Base-by-base conservation (phyloP, 2,329 filamentous ascomycete genomes). In the Diaporthe humulicola region DNA sequence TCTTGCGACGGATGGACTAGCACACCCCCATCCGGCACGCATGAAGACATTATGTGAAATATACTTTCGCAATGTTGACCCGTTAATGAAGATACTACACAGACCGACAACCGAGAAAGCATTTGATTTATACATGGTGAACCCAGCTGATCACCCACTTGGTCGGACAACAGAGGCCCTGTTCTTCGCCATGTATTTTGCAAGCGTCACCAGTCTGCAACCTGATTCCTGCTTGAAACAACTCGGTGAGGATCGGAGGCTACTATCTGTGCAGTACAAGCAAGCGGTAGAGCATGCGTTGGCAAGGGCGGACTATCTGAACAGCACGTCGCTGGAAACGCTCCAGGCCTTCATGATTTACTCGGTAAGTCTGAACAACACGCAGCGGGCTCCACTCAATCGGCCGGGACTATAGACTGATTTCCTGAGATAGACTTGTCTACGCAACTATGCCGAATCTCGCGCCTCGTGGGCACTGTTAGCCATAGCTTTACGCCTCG, bases 11-110 rank as follows among this genome's bases (percentile, higher is more conserved):
- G 61, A 2, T 58, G 54, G 25, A 52, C 72, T 45, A 22, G 36
- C 69, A 48, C 86, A 87, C 50, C 86, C 86, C 33, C 74, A 81
- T 2, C 80, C 82, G 2, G 79, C 84, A 28, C 83, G 84, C 58
- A 84, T 87, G 69, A 78, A 81, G 30, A 81, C 80, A 38, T 79
- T 87, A 19, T 81, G 82, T 70, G 73, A 78, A 1, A 80, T 80
- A 15, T 87, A 83, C 77, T 83, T 83, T 70, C 78, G 79, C 42
- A 87, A 85, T 38, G 84, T 87, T 25, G 86, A 87, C 56, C 82
- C 85, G 66, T 80, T 86, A 45, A 78, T 87, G 74, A 87, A 87
- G 78, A 81, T 87, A 42, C 75, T 87, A 6, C 86, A 87, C 76
- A 81, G 82, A n/a, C 86, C 86, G 4, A 86, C 84, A 1, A 78